These are phyloP conservation scores for Ananas comosus DNA, from an alignment of 176 grass and related monocot genomes.

Conservation along the genomic window DNA sequence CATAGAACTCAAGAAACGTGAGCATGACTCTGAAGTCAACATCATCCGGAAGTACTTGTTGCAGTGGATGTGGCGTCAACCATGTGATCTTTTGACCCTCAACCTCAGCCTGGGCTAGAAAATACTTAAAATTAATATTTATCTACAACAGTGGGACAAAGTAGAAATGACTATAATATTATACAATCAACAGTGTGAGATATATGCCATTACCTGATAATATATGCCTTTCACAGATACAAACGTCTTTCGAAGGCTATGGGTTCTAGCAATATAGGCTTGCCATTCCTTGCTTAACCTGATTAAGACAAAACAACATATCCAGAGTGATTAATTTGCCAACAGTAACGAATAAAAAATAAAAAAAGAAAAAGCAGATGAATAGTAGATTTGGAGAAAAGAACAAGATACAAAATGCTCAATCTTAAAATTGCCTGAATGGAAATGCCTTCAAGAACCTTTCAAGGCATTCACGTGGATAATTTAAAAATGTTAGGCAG, in stretches of 20 bases:
- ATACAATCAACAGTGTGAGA: slow-evolving; percentile 1
- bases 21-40: slow-evolving; percentile 99
- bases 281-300: slow-evolving; percentile 99
- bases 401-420: background rate
- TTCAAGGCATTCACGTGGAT: background rate
- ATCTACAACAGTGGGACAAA: background rate
- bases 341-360: background rate
- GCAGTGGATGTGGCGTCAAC: slow-evolving; percentile 92
- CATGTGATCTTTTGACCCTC: slow-evolving; percentile 97
- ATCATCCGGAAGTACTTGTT: slow-evolving; percentile 83
- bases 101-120: slow-evolving; percentile 71
- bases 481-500: no score
- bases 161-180: background rate
- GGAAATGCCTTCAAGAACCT: background rate
- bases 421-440: no score
- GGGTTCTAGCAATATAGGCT: slow-evolving; percentile 81
- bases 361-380: background rate
- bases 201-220: slow-evolving; percentile 51
- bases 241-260: slow-evolving; percentile 81
- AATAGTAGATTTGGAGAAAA: background rate
- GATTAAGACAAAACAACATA: slow-evolving; percentile 8
- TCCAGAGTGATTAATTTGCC: background rate
- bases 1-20: slow-evolving; percentile 92
- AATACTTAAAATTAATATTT: slow-evolving; percentile 12
- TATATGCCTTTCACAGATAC: slow-evolving; percentile 99